Conservation (phyloP, 163 green algal species). For the Scenedesmus sp. region DNA sequence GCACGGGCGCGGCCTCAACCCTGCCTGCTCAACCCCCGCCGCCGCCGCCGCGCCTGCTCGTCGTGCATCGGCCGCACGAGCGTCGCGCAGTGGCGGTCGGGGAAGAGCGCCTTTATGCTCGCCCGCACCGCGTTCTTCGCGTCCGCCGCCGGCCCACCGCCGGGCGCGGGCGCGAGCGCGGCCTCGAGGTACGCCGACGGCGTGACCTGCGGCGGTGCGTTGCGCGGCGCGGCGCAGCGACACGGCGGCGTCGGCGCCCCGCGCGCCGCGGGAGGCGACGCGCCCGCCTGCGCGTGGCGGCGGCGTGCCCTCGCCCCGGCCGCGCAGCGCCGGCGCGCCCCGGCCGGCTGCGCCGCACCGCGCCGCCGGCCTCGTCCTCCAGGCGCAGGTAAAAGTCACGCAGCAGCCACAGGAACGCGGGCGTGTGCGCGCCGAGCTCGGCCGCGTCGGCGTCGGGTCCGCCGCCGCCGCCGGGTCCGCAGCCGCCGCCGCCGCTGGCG, state of each 20-base stretch:
- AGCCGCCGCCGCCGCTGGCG: background rate
- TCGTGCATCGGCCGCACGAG: constrained; percentile 87
- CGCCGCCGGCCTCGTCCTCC: constrained; percentile 37
- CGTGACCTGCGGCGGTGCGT: constrained; percentile 6
- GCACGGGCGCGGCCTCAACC: background rate
- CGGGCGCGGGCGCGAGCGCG: constrained; percentile 42
- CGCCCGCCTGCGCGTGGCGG: too few relatives aligned
- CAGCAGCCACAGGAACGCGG: constrained; percentile 94
- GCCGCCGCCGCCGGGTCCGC: background rate
- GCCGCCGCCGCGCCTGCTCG: constrained; percentile 62
- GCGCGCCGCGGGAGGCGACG: too few relatives aligned
- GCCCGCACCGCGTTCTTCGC: constrained; percentile 74
- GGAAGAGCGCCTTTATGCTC: constrained; percentile 89
- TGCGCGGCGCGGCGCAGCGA: background rate
- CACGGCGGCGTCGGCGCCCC: too few relatives aligned
- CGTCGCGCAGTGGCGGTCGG: constrained; percentile 88
- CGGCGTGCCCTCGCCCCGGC: too few relatives aligned
- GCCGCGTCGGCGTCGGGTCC: background rate
- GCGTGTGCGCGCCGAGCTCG: constrained; percentile 48
- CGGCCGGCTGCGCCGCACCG: constrained; percentile 10
- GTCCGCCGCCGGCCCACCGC: constrained; percentile 11
- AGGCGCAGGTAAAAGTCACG: constrained; percentile 94
- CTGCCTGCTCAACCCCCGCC: background rate
- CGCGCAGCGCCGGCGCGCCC: too few relatives aligned
- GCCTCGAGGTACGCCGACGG: constrained; percentile 54